Conservation (phyloP, 257 asterid species). For the Forsythia suspensa region DNA sequence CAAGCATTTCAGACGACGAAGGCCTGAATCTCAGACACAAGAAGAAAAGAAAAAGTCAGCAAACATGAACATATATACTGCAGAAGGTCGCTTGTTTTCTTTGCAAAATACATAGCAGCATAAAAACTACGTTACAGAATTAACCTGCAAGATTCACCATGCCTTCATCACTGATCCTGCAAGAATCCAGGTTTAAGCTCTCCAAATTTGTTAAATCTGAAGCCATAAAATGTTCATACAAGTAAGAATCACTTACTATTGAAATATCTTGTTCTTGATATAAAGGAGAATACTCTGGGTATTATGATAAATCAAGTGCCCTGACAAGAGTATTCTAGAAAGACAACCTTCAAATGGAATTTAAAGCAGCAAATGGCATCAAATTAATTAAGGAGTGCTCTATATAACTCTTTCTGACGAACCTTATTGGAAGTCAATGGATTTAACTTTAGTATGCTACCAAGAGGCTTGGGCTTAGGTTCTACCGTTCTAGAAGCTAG, state of each 20-base stretch:
- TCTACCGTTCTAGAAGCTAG: background rate
- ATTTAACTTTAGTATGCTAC: background rate
- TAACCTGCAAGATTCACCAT: slow-evolving; percentile 51
- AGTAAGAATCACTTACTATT: background rate
- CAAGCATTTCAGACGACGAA: slow-evolving; percentile 67
- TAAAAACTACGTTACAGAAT: background rate
- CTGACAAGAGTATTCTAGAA: background rate
- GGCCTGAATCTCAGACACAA: slow-evolving; percentile 48
- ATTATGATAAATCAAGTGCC: background rate
- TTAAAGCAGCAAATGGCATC: background rate
- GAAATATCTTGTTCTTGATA: too few species aligned
- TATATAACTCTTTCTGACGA: background rate
- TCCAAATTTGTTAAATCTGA: slow-evolving; percentile 46
- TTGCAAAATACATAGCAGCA: background rate
- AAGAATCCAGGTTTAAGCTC: slow-evolving; percentile 55
- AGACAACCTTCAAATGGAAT: background rate
- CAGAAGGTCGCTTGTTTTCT: background rate
- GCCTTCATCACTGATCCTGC: slow-evolving; percentile 52
- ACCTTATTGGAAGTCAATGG: background rate
- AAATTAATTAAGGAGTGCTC: background rate
- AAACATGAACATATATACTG: background rate
- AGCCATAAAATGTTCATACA: background rate
- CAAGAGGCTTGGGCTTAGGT: background rate
- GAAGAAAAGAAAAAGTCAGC: slow-evolving; percentile 2
- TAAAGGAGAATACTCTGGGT: background rate